These are phyloP conservation scores for Allium cepa DNA, from an alignment of 106 monocot species.

Conservation along the genomic window DNA sequence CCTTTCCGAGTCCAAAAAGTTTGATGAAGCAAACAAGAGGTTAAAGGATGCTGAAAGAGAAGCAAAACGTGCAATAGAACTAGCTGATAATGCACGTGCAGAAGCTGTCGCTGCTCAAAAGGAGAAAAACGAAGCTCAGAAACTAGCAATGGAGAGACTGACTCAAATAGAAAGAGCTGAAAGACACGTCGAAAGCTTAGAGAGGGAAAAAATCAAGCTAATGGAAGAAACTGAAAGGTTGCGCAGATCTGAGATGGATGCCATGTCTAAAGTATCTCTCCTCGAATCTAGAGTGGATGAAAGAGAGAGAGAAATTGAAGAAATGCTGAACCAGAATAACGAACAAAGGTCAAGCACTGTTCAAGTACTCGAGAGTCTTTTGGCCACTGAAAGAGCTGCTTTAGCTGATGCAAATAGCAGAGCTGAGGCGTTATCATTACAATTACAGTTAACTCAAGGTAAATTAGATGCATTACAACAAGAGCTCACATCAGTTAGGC, in stretches of 20 bases:
- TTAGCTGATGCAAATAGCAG: conserved; percentile 73
- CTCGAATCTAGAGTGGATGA: conserved; percentile 71
- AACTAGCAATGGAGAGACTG: conserved; percentile 70
- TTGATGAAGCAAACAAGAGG: conserved; percentile 65
- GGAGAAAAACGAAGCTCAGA: conserved; percentile 75
- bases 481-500: conserved; percentile 58
- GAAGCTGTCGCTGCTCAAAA: conserved; percentile 62
- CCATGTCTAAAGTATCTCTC: conserved; percentile 39
- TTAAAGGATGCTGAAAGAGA: conserved; percentile 71
- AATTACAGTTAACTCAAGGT: conserved; percentile 87
- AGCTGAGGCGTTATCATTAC: conserved; percentile 73
- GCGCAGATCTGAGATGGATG: conserved; percentile 45
- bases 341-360: conserved; percentile 94
- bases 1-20: conserved; percentile 65
- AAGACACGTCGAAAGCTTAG: conserved; percentile 56
- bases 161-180: conserved; percentile 63
- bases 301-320: conserved; percentile 80
- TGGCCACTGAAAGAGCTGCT: conserved; percentile 71
- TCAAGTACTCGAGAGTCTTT: conserved; percentile 80
- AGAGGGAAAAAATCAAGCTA: conserved; percentile 48
- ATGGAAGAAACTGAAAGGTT: conserved; percentile 40
- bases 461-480: conserved; percentile 79
- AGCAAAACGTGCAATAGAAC: conserved; percentile 59
- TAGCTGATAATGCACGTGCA: conserved; percentile 64
- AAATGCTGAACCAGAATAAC: conserved; percentile 65